Evolutionary conservation across 768 basidiomycete genomes (phyloP).

Genomic region (Psilocybe cubensis): DNA sequence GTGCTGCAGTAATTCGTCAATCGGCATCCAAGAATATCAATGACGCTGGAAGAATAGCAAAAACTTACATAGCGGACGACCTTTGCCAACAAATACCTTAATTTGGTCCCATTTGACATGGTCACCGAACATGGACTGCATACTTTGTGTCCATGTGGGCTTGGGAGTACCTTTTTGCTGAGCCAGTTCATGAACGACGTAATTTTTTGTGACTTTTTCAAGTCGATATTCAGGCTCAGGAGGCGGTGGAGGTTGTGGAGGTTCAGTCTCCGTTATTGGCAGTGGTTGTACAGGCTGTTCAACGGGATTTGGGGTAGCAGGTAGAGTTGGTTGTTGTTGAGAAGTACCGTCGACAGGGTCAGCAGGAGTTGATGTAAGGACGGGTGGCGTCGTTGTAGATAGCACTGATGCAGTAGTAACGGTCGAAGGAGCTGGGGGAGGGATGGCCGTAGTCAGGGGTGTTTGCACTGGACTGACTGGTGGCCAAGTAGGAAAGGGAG

Average conservation of each 20-base stretch:
- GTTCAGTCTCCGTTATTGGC: constrained; percentile 2
- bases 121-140: constrained; percentile 84
- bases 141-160: constrained; percentile 71
- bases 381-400: too few relatives aligned
- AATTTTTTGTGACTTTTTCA: constrained; percentile 67
- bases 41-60: not conserved
- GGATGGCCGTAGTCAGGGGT: not conserved
- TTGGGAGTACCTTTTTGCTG: constrained; percentile 50
- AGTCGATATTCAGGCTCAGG: constrained; percentile 37
- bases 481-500: constrained; percentile 28
- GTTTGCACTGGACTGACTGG: constrained; percentile 5
- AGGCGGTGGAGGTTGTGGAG: constrained; percentile 10
- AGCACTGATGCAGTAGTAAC: too few relatives aligned
- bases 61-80: constrained; percentile 64
- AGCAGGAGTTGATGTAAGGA: not conserved
- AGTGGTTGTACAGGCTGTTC: constrained; percentile 1
- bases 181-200: constrained; percentile 66
- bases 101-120: constrained; percentile 82
- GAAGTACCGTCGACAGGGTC: not conserved
- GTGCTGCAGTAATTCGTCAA: constrained; percentile 44
- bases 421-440: constrained; percentile 1
- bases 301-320: not conserved
- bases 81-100: constrained; percentile 64
- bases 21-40: too few relatives aligned
- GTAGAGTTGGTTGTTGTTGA: not conserved